Evolutionary conservation across 768 basidiomycete species (phyloP), one percentile per base, ranked within the genome.

Genomic region (Naganishia friedmannii): DNA sequence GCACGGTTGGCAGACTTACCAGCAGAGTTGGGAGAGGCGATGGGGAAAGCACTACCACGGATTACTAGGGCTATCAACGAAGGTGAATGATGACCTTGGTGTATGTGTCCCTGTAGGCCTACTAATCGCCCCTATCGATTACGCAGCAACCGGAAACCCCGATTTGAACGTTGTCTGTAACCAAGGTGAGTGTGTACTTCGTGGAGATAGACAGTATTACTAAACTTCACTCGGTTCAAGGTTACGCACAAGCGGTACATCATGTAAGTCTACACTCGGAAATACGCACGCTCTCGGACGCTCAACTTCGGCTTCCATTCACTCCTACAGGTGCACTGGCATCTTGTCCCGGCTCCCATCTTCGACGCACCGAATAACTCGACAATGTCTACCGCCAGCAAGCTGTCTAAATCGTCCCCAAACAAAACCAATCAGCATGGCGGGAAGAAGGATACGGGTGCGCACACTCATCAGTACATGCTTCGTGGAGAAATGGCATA

Each of bases 131-230:
- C 45, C 28, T 65, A 29, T 65, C 45, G 12, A 26, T 8, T 13
- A 9, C 42, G 26, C 42, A 72, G 72, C 69, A 32, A 73, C 67
- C 37, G 63, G 70, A 19, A 70, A 71, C 45, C 53, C 53, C 5
- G 72, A 71, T 45, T 60, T 73, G 29, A 73, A 73, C 34, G 70
- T 73, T 42, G 72, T 73, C 28, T 73, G 72, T 42, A 73, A 73
- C 54, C 72, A 73, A 66, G 72, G 71, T 65, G 63, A 55, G 60
- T 32, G 23, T 46, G 12, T 17, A 6, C 3, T n/a, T 1, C 23
- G 15, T 32, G n/a, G 26, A 17, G 26, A 21, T 5, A 23, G 17
- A n/a, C 28, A 42, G 2, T 21, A 21, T 56, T 6, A 53, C 42
- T 39, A 28, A 19, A 15, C 15, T 48, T 3, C 28, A 9, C 28